phyloP scores from a whole-genome alignment of 2,329 filamentous ascomycete genomes.

The Colletotrichum chlorophyti region DNA sequence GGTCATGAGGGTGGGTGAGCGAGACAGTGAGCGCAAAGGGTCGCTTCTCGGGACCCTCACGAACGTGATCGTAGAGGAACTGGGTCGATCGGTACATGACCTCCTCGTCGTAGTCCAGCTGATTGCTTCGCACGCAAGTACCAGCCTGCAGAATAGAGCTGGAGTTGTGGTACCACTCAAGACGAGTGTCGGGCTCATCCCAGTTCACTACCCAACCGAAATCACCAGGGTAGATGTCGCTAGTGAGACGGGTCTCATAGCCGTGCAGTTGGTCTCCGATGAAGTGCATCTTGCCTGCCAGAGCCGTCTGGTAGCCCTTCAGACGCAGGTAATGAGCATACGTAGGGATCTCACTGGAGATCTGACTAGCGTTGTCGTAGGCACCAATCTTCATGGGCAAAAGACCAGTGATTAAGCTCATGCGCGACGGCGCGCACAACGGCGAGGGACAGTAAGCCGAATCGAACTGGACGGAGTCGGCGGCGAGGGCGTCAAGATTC shows the following conservation, averaged over 20 bases:
- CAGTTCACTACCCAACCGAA: slow-evolving; percentile 96
- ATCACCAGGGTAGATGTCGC: slow-evolving; percentile 93
- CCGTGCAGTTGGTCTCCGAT: slow-evolving; percentile 94
- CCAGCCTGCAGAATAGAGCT: slow-evolving; percentile 92
- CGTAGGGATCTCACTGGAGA: slow-evolving; percentile 84
- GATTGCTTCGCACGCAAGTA: slow-evolving; percentile 88
- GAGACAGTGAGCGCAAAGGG: slow-evolving; percentile 92
- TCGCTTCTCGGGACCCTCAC: slow-evolving; percentile 74
- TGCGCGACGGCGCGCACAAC: slow-evolving; percentile 89
- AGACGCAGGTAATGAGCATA: slow-evolving; percentile 90
- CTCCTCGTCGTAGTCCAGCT: slow-evolving; percentile 95
- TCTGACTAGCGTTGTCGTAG: slow-evolving; percentile 89
- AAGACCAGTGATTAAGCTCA: slow-evolving; percentile 93
- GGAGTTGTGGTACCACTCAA: slow-evolving; percentile 97
- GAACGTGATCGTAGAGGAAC: slow-evolving; percentile 89
- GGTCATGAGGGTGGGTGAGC: slow-evolving; percentile 92
- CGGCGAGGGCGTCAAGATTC: slow-evolving; percentile 83
- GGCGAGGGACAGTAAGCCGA: slow-evolving; percentile 95
- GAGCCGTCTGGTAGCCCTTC: slow-evolving; percentile 85
- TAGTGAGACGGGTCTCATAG: slow-evolving; percentile 91
- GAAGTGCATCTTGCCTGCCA: slow-evolving; percentile 98
- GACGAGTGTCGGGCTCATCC: slow-evolving; percentile 84
- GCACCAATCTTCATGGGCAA: slow-evolving; percentile 90
- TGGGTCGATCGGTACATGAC: slow-evolving; percentile 92
- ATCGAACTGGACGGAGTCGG: slow-evolving; percentile 86